Evolutionary conservation across 805 yeast genomes (phyloP).

Genomic region (Metschnikowia peoriensis): DNA sequence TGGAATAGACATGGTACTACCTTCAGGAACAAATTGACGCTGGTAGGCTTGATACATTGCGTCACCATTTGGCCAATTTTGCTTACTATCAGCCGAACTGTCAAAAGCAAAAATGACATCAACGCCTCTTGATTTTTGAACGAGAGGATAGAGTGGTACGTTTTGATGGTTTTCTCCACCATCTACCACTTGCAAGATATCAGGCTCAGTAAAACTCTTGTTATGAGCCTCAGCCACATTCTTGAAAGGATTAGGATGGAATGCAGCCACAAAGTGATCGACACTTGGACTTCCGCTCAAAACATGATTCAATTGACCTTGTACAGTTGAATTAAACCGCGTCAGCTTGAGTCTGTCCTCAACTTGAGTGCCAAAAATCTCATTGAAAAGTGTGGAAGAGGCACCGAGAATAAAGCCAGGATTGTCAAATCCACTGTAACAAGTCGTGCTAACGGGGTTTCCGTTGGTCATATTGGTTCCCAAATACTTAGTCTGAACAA

Average conservation of each 20-base stretch:
- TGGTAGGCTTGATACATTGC: conserved; percentile 36
- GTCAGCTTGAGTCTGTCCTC: conserved; percentile 28
- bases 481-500: conserved; percentile 47
- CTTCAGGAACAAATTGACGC: conserved; percentile 24
- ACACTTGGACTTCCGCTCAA: conserved; percentile 23
- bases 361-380: conserved; percentile 1
- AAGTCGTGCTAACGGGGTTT: conserved; percentile 30
- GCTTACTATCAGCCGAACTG: conserved; percentile 45
- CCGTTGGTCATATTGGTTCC: conserved; percentile 52
- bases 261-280: conserved; percentile 50
- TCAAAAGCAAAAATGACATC: conserved; percentile 43
- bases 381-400: conserved; percentile 60
- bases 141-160: conserved; percentile 44
- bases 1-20: conserved; percentile 22
- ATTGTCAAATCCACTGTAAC: conserved; percentile 55
- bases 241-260: conserved; percentile 59
- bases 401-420: conserved; percentile 60
- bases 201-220: not conserved
- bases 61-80: conserved; percentile 59
- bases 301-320: not conserved
- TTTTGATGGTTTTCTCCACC: conserved; percentile 51
- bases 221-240: conserved; percentile 13
- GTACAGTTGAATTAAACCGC: conserved; percentile 19
- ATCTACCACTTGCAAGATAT: conserved; percentile 33
- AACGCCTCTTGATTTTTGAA: conserved; percentile 30